Base-by-base conservation (phyloP, 2,329 filamentous ascomycete genomes). In the Zymoseptoria ardabiliae region DNA sequence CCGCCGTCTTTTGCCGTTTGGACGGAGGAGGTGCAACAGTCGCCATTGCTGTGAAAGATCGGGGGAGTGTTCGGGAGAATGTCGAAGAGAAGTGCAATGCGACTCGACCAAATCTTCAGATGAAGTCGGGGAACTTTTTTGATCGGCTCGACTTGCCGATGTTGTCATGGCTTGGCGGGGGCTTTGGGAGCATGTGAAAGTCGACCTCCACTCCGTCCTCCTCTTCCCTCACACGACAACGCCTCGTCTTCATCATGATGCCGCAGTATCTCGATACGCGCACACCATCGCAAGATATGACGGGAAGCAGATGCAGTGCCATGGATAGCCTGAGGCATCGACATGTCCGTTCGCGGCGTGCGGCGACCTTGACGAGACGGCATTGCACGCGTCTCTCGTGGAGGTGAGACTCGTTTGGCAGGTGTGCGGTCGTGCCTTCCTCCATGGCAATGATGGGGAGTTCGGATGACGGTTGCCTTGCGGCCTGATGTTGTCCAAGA, bases 11-110 rank as follows among this genome's bases (percentile, higher is more conserved):
- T 72, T 96, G 91, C 63, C 91, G 85, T 76, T 97, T 97, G 56
- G 87, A 92, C 4, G 90, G 90, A 53, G 90, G 91, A n/a, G 91
- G 91, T 5, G 87, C 74, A 53, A 92, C 77, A 4, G 91, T 96
- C 67, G 91, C 85, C 91, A 96, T 96, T 13, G 41, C n/a, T n/a
- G n/a, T n/a, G n/a, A n/a, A n/a, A n/a, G n/a, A n/a, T n/a, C n/a
- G n/a, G n/a, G n/a, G n/a, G n/a, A n/a, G n/a, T n/a, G n/a, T n/a
- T n/a, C n/a, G n/a, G n/a, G 35, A 45, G 35, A 1, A 17, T 45
- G 35, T 45, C 35, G 35, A 17, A n/a, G 35, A n/a, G 35, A 45
- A n/a, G 5, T n/a, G 35, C 35, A 45, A 45, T 45, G 35, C 35
- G 35, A 41, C 11, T 17, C 35, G 23, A 41, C 13, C 35, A 41